phyloP scores from a whole-genome alignment of 345 rosid genomes.

The Durio zibethinus region DNA sequence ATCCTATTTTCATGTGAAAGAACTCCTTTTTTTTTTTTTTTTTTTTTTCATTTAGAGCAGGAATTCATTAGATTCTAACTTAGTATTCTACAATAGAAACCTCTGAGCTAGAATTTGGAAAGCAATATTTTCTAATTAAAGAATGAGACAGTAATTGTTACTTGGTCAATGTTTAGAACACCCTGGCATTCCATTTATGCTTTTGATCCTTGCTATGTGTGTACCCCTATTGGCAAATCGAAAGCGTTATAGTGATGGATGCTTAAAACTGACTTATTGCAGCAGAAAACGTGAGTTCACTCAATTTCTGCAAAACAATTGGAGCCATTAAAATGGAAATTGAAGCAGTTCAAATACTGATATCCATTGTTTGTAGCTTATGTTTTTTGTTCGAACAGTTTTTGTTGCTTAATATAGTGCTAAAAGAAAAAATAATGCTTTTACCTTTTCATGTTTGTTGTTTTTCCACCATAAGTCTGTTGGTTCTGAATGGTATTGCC shows the following conservation, averaged over 20 bases:
- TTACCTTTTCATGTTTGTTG: neutral
- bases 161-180: neutral
- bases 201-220: neutral
- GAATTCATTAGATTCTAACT: neutral
- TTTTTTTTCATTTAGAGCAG: neutral
- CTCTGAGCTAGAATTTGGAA: neutral
- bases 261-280: neutral
- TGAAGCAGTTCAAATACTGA: neutral
- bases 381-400: too few relatives aligned
- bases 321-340: neutral
- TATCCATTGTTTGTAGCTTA: neutral
- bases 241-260: neutral
- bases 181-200: neutral
- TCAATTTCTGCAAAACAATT: too few relatives aligned
- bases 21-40: too few relatives aligned
- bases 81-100: neutral
- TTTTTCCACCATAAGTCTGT: neutral
- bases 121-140: neutral
- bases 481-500: neutral
- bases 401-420: neutral
- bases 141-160: neutral
- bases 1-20: neutral
- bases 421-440: neutral
- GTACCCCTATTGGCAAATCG: neutral
- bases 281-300: neutral